Evolutionary conservation across 306 rosid species (phyloP), one percentile per base, ranked within the genome.

Genomic region (Oxytropis ochrocephala): DNA sequence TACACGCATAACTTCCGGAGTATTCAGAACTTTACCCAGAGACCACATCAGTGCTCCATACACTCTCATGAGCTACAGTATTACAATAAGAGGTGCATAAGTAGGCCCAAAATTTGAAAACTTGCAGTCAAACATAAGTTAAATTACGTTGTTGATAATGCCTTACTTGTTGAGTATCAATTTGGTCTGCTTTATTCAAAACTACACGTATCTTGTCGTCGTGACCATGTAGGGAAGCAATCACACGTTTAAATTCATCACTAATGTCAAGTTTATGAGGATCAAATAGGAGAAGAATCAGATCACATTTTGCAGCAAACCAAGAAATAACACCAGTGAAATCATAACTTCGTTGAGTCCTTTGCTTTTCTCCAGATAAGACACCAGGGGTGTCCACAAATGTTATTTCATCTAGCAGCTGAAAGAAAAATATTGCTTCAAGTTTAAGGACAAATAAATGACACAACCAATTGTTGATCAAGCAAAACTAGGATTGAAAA

Each of bases 31-130:
- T 68, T 91, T 94, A 49, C 97, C 97, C 57, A 94, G 78, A 13
- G 97, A 94, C 99, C 99, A 94, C 99, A 94, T 94, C 79, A 94
- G 81, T 43, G 97, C 99, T 81, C 96, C 97, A 76, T 88, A 94
- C 44, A 94, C 97, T 73, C 99, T 94, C 99, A 94, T 94, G 69
- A 94, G 89, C 99, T 91, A 63, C 63, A 67, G 56, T 18, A 43
- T 36, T 55, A 47, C 19, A 59, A 41, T 42, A 39, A 18, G 8
- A 18, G 33, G 13, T 17, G 29, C 6, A 41, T 42, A 72, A 50
- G 69, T 33, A 12, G 9, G 52, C 44, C 44, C 13, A 51, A 5
- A 12, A 17, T 71, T 30, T 48, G 51, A 70, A 10, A 51, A 18
- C 59, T 70, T 17, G 7, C 14, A 11, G 36, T 42, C 68, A 2